These are phyloP conservation scores for Carallia brachiata DNA, from an alignment of 345 rosid genomes.

Conservation along the genomic window DNA sequence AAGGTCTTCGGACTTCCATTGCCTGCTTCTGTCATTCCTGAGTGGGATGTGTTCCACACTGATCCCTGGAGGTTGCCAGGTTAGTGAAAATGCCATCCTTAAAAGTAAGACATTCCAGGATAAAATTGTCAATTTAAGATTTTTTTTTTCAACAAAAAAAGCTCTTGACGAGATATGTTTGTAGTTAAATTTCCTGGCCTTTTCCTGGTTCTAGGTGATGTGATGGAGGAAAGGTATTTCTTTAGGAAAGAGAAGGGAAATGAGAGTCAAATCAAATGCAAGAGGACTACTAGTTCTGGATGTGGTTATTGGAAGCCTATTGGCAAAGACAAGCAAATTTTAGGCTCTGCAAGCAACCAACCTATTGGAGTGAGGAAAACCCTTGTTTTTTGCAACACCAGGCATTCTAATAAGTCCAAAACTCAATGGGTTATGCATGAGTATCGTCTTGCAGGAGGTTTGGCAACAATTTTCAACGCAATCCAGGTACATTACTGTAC, in stretches of 20 bases:
- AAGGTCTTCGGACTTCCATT: slow-evolving; percentile 55
- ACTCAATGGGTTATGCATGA: slow-evolving; percentile 69
- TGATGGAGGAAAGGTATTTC: slow-evolving; percentile 73
- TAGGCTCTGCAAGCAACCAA: slow-evolving; percentile 34
- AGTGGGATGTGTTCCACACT: slow-evolving; percentile 58
- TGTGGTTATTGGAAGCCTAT: slow-evolving; percentile 69
- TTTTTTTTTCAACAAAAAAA: not conserved
- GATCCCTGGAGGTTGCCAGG: slow-evolving; percentile 78
- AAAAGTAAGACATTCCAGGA: not conserved
- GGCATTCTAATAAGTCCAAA: slow-evolving; percentile 25
- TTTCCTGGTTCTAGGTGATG: slow-evolving; percentile 42
- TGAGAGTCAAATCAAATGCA: slow-evolving; percentile 29
- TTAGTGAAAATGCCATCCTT: slow-evolving; percentile 13
- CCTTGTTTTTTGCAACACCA: slow-evolving; percentile 43
- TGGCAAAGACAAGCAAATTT: slow-evolving; percentile 52
- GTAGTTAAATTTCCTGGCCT: not conserved
- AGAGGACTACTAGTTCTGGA: slow-evolving; percentile 33
- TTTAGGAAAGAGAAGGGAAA: slow-evolving; percentile 40
- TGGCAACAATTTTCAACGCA: slow-evolving; percentile 12
- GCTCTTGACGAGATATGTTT: not conserved
- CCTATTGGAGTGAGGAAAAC: slow-evolving; percentile 53
- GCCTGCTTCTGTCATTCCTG: slow-evolving; percentile 77
- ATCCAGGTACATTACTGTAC: slow-evolving; percentile 22
- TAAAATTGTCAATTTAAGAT: too few relatives aligned
- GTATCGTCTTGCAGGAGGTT: slow-evolving; percentile 41